Base-by-base conservation (phyloP, 2,329 filamentous ascomycete genomes). In the Fusarium compactum region DNA sequence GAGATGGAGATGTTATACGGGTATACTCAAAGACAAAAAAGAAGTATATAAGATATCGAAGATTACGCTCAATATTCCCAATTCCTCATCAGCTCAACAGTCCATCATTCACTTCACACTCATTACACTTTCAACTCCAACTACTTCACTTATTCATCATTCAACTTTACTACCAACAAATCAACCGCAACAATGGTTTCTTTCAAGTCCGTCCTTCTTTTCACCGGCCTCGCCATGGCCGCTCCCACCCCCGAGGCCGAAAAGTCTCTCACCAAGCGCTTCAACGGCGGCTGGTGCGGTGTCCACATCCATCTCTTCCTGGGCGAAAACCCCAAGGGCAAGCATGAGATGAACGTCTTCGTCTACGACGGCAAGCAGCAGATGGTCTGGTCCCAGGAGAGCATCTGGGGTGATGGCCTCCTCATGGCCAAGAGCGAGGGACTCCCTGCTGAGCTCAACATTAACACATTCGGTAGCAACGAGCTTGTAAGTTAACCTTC, bases 221-320 rank as follows among this genome's bases (percentile, higher is more conserved):
- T 57, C 20, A 2, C 44, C 18, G 44, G 44, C n/a, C 24, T 57
- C 6, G 43, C 32, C 12, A 41, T 50, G 29, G 54, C 54, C 11
- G 54, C 54, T 29, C 54, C 54, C 16, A 50, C 54, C 6, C 43
- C 44, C 5, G 44, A 57, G 1, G 12, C 18, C 8, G 44, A 57
- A 9, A 57, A 57, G 11, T 18, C 45, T 8, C 25, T 57, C 15
- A 41, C 44, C 30, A 57, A 57, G 15, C 54, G 54, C 15, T 57
- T 57, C 24, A 57, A 57, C 12, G 43, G 43, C 8, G 54, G 54
- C 6, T 57, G 54, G 54, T 57, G 54, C n/a, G 54, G 54, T 40
- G 54, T 57, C 4, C 54, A 57, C n/a, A 50, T 57, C 12, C 54
- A 57, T 25, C 30, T 50, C 4, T 57, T 57, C n/a, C 5, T 6